Conservation (phyloP, 306 rosid genomes). For the Rubus parviflorus region DNA sequence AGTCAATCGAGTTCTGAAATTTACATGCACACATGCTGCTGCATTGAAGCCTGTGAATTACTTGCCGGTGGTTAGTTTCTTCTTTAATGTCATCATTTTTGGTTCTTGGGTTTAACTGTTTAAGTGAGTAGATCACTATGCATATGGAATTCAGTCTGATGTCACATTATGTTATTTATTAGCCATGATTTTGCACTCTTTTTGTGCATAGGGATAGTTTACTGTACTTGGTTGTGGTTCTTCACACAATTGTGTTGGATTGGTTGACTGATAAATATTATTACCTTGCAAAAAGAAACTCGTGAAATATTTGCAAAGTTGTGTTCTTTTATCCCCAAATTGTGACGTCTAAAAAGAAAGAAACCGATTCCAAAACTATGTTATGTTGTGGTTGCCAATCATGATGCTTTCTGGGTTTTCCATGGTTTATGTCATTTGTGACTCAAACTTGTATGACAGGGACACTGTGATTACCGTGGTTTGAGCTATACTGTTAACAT, state of each 20-base stretch:
- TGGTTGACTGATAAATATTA: background rate
- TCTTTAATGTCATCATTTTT: background rate
- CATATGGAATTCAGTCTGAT: background rate
- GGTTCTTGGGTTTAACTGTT: background rate
- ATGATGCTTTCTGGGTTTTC: background rate
- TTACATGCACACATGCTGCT: constrained; percentile 30
- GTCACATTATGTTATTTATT: too few species aligned
- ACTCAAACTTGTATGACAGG: constrained; percentile 31
- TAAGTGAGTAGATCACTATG: background rate
- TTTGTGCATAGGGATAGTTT: too few species aligned
- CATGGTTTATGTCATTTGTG: background rate
- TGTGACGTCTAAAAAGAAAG: too few species aligned
- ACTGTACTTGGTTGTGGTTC: background rate
- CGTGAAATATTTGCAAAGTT: too few species aligned
- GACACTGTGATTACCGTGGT: constrained; percentile 29
- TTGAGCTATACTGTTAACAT: constrained; percentile 49
- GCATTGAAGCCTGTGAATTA: constrained; percentile 30
- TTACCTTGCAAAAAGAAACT: too few species aligned
- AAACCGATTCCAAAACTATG: background rate
- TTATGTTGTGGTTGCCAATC: background rate
- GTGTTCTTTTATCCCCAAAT: too few species aligned
- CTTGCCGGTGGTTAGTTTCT: constrained; percentile 35
- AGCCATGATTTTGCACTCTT: background rate
- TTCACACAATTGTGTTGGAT: background rate
- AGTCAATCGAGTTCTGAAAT: constrained; percentile 52